Base-by-base conservation (phyloP, 805 yeast genomes). In the Zygoascus ofunaensis region DNA sequence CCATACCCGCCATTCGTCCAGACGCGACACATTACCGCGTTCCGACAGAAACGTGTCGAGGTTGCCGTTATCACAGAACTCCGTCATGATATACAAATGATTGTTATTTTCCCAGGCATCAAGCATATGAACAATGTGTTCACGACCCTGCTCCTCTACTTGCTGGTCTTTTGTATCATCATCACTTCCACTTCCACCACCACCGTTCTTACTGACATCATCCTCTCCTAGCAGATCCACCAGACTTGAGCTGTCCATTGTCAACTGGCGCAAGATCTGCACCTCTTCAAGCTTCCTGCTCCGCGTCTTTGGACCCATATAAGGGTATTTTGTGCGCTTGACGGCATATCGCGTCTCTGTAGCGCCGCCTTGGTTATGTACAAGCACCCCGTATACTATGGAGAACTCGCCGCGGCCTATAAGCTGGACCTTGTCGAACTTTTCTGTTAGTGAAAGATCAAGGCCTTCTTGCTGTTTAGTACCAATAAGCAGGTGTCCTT, bases 1-100 rank as follows among this genome's bases (percentile, higher is more conserved):
- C 98, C 98, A 92, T 34, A 90, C 89, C 54, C 98, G 74, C 82
- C 96, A 92, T 61, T 92, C 98, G 59, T 92, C 98, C 42, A 92
- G 70, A 54, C 80, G 80, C 24, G 85, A 76, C 34, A 80, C 72
- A 40, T 81, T 78, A 19, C 86, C 87, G 59, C 79, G 81, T 52
- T 84, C 94, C 26, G 79, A 72, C 43, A 92, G 63, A 57, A 90
- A 92, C 47, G 77, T 76, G 56, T 80, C 92, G 46, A 92, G 65
- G 19, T 92, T 84, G 1, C 97, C 97, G 59, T 89, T 92, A 57
- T 89, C 97, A 65, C 96, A 92, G 62, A 69, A 89, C 54, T 90
- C 97, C 3, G 95, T 87, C 92, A 87, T 85, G 33, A 92, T 86
- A 60, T 90, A 92, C 51, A 82, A 76, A 52, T 79, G 79, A 38